phyloP scores from a whole-genome alignment of 2,329 filamentous ascomycete genomes.

The Colletotrichum echinochloae region DNA sequence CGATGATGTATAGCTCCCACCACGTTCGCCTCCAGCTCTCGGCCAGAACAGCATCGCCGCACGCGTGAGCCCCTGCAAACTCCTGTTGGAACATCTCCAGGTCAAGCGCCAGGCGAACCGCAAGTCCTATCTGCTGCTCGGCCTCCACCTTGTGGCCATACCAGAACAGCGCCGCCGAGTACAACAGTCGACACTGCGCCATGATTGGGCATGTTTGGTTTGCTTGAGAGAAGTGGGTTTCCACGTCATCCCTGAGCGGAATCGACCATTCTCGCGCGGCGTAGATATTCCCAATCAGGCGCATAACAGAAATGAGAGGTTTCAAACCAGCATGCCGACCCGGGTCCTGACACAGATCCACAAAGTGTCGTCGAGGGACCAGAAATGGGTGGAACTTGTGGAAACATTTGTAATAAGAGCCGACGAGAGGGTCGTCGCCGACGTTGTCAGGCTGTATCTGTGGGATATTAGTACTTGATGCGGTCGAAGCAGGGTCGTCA shows the following conservation, averaged over 20 bases:
- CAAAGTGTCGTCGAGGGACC: conserved; percentile 43
- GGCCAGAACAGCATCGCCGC: conserved; percentile 59
- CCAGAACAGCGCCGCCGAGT: conserved; percentile 53
- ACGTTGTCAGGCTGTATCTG: conserved; percentile 17
- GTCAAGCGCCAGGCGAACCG: conserved; percentile 69
- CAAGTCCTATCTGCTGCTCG: conserved; percentile 54
- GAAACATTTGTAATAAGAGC: conserved; percentile 52
- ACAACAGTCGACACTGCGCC: conserved; percentile 53
- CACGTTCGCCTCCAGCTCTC: conserved; percentile 77
- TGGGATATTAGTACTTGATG: background rate
- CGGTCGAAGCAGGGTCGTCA: too few relatives aligned
- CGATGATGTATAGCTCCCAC: conserved; percentile 76
- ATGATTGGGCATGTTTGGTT: conserved; percentile 45
- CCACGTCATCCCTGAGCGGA: conserved; percentile 5
- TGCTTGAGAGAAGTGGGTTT: conserved; percentile 25
- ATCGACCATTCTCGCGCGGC: conserved; percentile 31
- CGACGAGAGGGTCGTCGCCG: conserved; percentile 45
- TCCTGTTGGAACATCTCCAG: conserved; percentile 69
- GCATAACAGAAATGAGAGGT: conserved; percentile 46
- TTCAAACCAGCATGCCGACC: conserved; percentile 30
- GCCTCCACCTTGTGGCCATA: conserved; percentile 45
- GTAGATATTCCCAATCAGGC: conserved; percentile 52
- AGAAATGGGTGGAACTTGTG: conserved; percentile 50
- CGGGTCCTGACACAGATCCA: conserved; percentile 28
- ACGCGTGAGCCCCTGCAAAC: conserved; percentile 63